Percentiles rank a stretch among this genome's conserved stretches.
Evolutionary conservation across 352 stramenopile genomes (phyloP).

Genomic region (Aphanomyces euteiches): DNA sequence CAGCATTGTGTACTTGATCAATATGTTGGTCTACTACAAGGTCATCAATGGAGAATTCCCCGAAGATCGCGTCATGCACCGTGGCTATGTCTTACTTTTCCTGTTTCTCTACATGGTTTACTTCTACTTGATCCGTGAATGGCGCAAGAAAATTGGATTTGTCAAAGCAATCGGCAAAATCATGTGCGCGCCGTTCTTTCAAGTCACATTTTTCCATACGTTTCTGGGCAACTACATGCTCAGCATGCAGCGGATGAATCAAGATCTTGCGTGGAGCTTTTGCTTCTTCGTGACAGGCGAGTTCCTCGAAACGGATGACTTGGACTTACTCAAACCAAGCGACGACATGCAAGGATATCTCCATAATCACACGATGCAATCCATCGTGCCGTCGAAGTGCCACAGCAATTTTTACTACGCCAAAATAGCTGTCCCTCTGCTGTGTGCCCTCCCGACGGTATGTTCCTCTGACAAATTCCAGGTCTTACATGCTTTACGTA

Average conservation of each 20-base stretch:
- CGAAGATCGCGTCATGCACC: constrained; percentile 53
- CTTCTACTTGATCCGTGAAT: constrained; percentile 89
- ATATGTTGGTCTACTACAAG: constrained; percentile 97
- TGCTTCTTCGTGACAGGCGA: constrained; percentile 95
- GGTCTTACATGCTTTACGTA: constrained; percentile 7
- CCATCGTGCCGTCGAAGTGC: constrained; percentile 30
- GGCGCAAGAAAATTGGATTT: constrained; percentile 78
- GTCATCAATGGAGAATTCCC: constrained; percentile 85
- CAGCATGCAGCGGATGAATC: constrained; percentile 77
- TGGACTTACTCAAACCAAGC: constrained; percentile 30
- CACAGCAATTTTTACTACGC: constrained; percentile 87
- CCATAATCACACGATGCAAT: constrained; percentile 29
- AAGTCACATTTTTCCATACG: constrained; percentile 92
- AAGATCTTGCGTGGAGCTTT: constrained; percentile 90
- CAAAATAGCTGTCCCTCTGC: constrained; percentile 91
- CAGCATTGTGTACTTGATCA: constrained; percentile 92
- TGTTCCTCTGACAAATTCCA: neutral
- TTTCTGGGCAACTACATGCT: constrained; percentile 88
- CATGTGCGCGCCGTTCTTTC: constrained; percentile 86
- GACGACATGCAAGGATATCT: constrained; percentile 50
- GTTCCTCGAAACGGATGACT: constrained; percentile 59
- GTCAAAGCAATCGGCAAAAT: constrained; percentile 85
- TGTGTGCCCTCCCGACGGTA: constrained; percentile 91
- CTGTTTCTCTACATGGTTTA: constrained; percentile 92
- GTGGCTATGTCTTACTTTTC: constrained; percentile 89